These are phyloP conservation scores for Boletus edulis DNA, from an alignment of 768 basidiomycete species.

Conservation along the genomic window DNA sequence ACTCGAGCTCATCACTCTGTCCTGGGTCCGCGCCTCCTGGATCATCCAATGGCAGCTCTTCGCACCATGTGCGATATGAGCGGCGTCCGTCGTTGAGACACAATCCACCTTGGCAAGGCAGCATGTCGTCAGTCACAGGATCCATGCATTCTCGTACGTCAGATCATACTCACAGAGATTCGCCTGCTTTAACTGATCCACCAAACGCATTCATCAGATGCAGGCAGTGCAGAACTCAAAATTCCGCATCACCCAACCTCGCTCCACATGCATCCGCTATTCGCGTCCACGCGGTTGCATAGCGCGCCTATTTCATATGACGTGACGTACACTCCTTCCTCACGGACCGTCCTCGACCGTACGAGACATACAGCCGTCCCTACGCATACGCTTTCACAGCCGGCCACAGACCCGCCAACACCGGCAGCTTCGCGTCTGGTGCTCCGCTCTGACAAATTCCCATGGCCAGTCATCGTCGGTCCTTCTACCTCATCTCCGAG, in stretches of 20 bases:
- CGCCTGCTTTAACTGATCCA: slow-evolving; percentile 4
- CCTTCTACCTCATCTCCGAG: slow-evolving; percentile 30
- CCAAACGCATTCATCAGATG: slow-evolving; percentile 6
- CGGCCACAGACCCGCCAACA: slow-evolving; percentile 62
- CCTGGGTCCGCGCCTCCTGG: slow-evolving; percentile 38
- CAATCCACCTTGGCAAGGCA: slow-evolving; percentile 46
- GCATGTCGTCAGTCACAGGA: slow-evolving; percentile 37
- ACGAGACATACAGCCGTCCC: slow-evolving; percentile 54
- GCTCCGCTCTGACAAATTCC: slow-evolving; percentile 55
- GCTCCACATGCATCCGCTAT: slow-evolving; percentile 62
- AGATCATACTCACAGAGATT: not conserved
- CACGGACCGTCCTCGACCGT: slow-evolving; percentile 55
- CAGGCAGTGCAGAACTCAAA: slow-evolving; percentile 25
- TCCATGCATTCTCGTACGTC: slow-evolving; percentile 42
- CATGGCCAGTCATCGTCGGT: slow-evolving; percentile 57
- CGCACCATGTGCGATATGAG: slow-evolving; percentile 38
- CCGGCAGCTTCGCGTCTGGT: slow-evolving; percentile 44
- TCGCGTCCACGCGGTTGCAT: slow-evolving; percentile 54
- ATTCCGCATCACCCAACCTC: slow-evolving; percentile 29
- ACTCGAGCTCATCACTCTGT: slow-evolving; percentile 48
- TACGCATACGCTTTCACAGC: slow-evolving; percentile 53
- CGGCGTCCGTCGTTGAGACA: slow-evolving; percentile 47
- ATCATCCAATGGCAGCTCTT: slow-evolving; percentile 40
- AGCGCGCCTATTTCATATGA: slow-evolving; percentile 65
- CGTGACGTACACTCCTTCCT: slow-evolving; percentile 52